These are phyloP conservation scores for Nakaseomyces sp. DNA, from an alignment of 1,139 yeast genomes.

Conservation along the genomic window DNA sequence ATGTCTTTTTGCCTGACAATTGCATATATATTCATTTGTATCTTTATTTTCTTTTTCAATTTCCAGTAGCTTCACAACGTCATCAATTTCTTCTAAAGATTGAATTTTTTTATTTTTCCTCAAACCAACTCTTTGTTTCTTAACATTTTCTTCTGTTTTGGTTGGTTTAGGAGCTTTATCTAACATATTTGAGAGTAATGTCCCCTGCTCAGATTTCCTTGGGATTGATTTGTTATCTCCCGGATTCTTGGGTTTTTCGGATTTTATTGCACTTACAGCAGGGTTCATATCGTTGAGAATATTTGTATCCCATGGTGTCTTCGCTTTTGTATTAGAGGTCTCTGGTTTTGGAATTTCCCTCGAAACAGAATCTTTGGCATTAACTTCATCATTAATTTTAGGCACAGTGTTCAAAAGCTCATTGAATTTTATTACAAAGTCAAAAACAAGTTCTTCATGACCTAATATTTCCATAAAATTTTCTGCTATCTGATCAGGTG, in stretches of 20 bases:
- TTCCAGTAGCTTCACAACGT: conserved; percentile 35
- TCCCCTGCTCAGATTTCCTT: not conserved
- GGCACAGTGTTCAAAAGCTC: conserved; percentile 13
- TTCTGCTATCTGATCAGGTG: conserved; percentile 25
- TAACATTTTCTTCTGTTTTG: conserved; percentile 16
- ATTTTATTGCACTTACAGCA: too few species aligned
- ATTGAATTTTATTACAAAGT: conserved; percentile 27
- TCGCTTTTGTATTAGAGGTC: too few species aligned
- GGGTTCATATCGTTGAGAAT: too few species aligned
- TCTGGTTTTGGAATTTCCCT: not conserved
- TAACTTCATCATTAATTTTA: not conserved
- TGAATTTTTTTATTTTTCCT: conserved; percentile 41
- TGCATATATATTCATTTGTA: conserved; percentile 40
- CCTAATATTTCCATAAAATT: conserved; percentile 29
- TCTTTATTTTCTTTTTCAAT: conserved; percentile 25
- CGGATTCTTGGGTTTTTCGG: too few species aligned
- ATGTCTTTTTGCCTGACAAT: conserved; percentile 79
- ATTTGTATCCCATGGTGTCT: too few species aligned
- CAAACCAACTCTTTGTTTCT: conserved; percentile 29
- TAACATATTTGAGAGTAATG: not conserved
- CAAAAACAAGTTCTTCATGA: conserved; percentile 26
- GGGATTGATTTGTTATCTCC: not conserved
- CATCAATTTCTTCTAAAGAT: conserved; percentile 48
- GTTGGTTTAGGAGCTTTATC: not conserved
- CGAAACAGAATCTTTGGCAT: not conserved